Evolutionary conservation across 176 grass and related monocot genomes (phyloP), one percentile per base, ranked within the genome.

Genomic region (Puya raimondii): DNA sequence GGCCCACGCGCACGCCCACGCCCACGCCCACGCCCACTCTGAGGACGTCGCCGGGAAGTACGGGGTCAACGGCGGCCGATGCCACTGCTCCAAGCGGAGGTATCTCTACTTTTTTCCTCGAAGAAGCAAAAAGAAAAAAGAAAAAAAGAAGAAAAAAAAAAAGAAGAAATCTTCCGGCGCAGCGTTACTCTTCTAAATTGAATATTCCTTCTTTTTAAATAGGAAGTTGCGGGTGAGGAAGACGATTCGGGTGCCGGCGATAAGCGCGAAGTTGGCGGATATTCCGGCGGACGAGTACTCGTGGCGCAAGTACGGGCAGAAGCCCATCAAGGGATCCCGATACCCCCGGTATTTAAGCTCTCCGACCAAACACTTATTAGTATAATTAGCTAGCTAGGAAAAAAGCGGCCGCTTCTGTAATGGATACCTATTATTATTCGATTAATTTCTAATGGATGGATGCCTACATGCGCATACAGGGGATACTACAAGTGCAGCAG

Each of bases 81-180:
- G 92, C 88, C 92, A 96, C 83, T 96, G 88, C 76, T 88, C 88
- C n/a, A 96, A 96, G 76, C 81, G 85, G 70, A 82, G 92, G 92
- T 96, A 52, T 68, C 15, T 17, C 53, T 17, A 15, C 53, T 10
- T 17, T 0, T 26, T 26, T 1, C 2, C 25, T 26, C 0, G 25
- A 26, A 26, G 25, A 26, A 26, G 25, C 25, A 26, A 26, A 26
- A 26, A 26, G 1, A 26, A 26, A 1, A 26, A 26, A 26, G 1
- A 26, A 26, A 26, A 2, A 26, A 26, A 26, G 2, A 1, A 23
- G 1, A 23, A 26, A 26, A 2, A 26, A 26, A 26, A 26, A 26
- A 57, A 57, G 17, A 17, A 13, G 3, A 5, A n/a, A 58, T 58
- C 16, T n/a, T 58, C 6, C 53, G 53, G 16, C 53, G n/a, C 16